Percentiles rank a stretch among this genome's conserved stretches.
Evolutionary conservation across 179 eudicot genomes (phyloP).

Genomic region (Silene coronaria): DNA sequence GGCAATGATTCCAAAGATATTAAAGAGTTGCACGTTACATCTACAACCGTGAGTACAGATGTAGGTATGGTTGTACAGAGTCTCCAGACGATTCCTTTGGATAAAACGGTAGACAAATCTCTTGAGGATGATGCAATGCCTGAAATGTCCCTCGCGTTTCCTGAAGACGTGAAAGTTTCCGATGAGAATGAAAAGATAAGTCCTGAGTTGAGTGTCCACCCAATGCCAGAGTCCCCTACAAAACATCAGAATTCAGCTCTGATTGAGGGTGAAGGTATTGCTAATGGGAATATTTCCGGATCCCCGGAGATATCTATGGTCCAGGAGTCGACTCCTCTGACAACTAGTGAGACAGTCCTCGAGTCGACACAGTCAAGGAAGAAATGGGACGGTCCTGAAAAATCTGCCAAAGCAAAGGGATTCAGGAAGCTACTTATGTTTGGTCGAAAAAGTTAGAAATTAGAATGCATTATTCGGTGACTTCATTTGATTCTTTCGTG

Average conservation of each 20-base stretch:
- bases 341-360: conserved; percentile 23
- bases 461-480: background rate
- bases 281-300: conserved; percentile 14
- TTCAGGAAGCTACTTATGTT: conserved; percentile 71
- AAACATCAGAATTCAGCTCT: conserved; percentile 15
- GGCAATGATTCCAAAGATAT: conserved; percentile 32
- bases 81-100: conserved; percentile 8
- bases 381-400: conserved; percentile 57
- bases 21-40: conserved; percentile 38
- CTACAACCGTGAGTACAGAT: conserved; percentile 32
- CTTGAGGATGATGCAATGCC: no score
- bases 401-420: conserved; percentile 54
- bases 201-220: conserved; percentile 21
- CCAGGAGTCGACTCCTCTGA: conserved; percentile 50
- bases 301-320: conserved; percentile 40
- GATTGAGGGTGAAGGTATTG: conserved; percentile 19
- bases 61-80: conserved; percentile 16
- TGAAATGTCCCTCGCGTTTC: conserved; percentile 20
- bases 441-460: conserved; percentile 46
- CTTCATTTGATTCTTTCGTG: conserved; percentile 25
- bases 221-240: conserved; percentile 30
- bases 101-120: conserved; percentile 27
- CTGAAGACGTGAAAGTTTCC: conserved; percentile 18
- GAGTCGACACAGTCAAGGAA: conserved; percentile 44
- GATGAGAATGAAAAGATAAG: conserved; percentile 21